Percentiles rank a stretch among this genome's conserved stretches.
phyloP scores from a whole-genome alignment of 768 basidiomycete species.

The Mycena sanguinolenta region DNA sequence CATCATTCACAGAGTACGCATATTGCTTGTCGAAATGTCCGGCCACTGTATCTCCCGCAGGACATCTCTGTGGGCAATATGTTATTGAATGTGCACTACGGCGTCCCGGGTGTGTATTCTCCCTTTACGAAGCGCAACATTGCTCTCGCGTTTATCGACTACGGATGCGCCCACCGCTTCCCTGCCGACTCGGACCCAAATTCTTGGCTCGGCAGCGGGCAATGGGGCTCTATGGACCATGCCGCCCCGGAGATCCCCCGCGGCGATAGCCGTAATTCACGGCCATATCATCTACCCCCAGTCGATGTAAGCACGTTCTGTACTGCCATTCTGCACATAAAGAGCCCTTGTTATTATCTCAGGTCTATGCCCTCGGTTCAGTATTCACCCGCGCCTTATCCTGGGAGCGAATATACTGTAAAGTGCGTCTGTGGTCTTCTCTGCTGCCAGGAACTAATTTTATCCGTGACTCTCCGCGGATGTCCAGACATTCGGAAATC shows the following conservation, averaged over 20 bases:
- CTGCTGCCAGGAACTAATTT: background rate
- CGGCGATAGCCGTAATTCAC: background rate
- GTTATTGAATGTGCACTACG: constrained; percentile 34
- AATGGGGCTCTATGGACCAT: constrained; percentile 34
- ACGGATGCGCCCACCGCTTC: constrained; percentile 31
- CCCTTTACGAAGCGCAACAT: constrained; percentile 22
- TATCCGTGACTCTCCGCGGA: background rate
- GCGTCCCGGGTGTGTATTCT: constrained; percentile 31
- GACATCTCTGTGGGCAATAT: constrained; percentile 35
- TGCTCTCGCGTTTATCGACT: constrained; percentile 34
- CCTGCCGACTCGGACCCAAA: constrained; percentile 19
- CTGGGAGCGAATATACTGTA: constrained; percentile 36
- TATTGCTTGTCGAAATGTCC: background rate
- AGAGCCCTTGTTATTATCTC: background rate
- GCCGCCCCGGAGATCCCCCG: constrained; percentile 34
- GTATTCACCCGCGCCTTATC: constrained; percentile 31
- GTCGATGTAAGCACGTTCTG: constrained; percentile 28
- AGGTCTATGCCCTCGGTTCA: constrained; percentile 35
- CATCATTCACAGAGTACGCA: constrained; percentile 32
- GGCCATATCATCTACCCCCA: constrained; percentile 30
- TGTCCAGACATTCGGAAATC: constrained; percentile 35
- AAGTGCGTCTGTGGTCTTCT: constrained; percentile 12
- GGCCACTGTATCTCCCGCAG: constrained; percentile 15
- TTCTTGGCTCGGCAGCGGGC: constrained; percentile 31
- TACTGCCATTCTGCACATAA: background rate